A percentile compares a stretch with the other conserved stretches of the same genome.
Evolutionary conservation across 208 protist genomes (phyloP).

Genomic region (Wallacemonas sp.): DNA sequence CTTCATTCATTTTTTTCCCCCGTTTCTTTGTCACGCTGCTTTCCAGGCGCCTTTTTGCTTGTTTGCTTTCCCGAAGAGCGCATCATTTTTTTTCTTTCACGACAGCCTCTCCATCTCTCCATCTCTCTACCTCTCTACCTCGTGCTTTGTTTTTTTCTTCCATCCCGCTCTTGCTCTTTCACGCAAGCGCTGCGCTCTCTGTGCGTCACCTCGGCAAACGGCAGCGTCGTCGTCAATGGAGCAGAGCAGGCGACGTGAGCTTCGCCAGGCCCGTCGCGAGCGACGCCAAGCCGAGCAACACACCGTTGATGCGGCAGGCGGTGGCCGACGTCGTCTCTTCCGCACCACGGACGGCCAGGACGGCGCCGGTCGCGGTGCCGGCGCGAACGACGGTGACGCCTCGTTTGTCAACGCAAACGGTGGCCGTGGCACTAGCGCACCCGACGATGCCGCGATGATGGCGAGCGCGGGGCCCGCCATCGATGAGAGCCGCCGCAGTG

Average conservation of each 20-base stretch:
- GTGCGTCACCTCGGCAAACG: too few species aligned
- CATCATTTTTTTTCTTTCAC: constrained; percentile 18
- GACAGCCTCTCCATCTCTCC: too few species aligned
- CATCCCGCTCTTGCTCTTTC: background rate
- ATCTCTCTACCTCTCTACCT: too few species aligned
- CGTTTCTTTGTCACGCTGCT: too few species aligned
- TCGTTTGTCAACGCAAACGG: too few species aligned
- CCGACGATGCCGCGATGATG: too few species aligned
- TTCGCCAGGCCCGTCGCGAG: constrained; percentile 34
- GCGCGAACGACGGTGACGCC: background rate
- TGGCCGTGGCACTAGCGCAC: too few species aligned
- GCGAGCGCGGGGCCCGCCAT: too few species aligned
- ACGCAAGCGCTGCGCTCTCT: too few species aligned
- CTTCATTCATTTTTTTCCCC: too few species aligned
- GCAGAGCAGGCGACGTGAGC: constrained; percentile 27
- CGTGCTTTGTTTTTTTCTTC: background rate
- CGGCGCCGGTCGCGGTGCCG: background rate
- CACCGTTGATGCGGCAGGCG: background rate
- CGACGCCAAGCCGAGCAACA: constrained; percentile 23
- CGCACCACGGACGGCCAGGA: background rate
- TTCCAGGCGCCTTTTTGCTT: background rate
- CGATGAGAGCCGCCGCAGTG: too few species aligned
- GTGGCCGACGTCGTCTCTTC: constrained; percentile 11
- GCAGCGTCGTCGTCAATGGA: constrained; percentile 21
- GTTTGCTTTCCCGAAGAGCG: background rate